A percentile compares a stretch with the other conserved stretches of the same genome.
These are phyloP conservation scores for Emmonsia crescens DNA, from an alignment of 2,329 filamentous ascomycete species.

Conservation along the genomic window DNA sequence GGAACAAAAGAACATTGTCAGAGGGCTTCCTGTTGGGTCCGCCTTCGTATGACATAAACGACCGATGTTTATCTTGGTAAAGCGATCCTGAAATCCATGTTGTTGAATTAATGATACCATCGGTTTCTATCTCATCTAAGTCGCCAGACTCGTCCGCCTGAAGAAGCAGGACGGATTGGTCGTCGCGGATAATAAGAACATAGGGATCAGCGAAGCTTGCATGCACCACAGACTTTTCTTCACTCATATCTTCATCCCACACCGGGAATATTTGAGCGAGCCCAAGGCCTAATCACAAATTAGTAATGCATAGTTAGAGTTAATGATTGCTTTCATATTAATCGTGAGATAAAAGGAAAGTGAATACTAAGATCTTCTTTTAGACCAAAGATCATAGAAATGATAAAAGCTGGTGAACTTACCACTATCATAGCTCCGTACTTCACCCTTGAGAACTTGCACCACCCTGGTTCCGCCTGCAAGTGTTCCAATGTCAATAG, in stretches of 20 bases:
- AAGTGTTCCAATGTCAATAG: slow-evolving; percentile 74
- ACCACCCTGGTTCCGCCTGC: slow-evolving; percentile 72
- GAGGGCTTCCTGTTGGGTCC: slow-evolving; percentile 15
- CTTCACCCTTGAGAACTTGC: slow-evolving; percentile 75
- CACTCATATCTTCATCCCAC: slow-evolving; percentile 79
- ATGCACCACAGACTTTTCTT: slow-evolving; percentile 60
- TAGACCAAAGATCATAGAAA: not conserved
- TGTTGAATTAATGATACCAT: slow-evolving; percentile 47
- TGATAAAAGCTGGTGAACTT: slow-evolving; percentile 27
- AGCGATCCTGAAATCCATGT: slow-evolving; percentile 79
- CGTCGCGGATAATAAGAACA: slow-evolving; percentile 70
- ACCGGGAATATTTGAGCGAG: slow-evolving; percentile 87
- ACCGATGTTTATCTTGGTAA: slow-evolving; percentile 55
- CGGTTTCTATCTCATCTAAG: slow-evolving; percentile 66
- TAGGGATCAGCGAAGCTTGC: slow-evolving; percentile 83
- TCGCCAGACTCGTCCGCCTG: slow-evolving; percentile 73
- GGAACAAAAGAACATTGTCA: slow-evolving; percentile 58
- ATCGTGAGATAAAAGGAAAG: not conserved
- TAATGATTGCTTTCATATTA: not conserved
- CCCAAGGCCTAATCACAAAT: slow-evolving; percentile 54
- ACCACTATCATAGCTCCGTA: slow-evolving; percentile 86
- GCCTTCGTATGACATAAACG: slow-evolving; percentile 38
- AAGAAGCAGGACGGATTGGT: slow-evolving; percentile 67
- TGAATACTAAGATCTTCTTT: not conserved
- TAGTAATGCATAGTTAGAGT: slow-evolving; percentile 5